These are phyloP conservation scores for Inonotus hispidus DNA, from an alignment of 1,284 basidiomycete species.

Conservation along the genomic window DNA sequence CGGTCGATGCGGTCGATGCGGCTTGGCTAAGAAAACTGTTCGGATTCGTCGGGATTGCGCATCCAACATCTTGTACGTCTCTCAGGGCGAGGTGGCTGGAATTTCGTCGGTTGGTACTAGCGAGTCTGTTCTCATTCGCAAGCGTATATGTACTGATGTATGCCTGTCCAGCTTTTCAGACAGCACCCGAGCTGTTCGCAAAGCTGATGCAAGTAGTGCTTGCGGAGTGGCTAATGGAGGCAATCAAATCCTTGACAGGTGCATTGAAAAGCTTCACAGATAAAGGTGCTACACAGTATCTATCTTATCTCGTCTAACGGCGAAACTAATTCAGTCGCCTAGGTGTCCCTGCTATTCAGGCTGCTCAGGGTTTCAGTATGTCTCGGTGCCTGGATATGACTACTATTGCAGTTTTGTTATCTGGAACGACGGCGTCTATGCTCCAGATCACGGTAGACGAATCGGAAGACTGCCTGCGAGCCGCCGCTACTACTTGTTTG, in stretches of 20 bases:
- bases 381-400: slow-evolving; percentile 3
- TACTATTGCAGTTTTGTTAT: slow-evolving; percentile 7
- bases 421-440: slow-evolving; percentile 6
- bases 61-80: too few relatives aligned
- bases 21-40: too few relatives aligned
- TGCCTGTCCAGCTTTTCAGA: too few relatives aligned
- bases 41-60: too few relatives aligned
- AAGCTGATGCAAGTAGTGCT: neutral
- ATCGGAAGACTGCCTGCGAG: neutral
- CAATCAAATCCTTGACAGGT: neutral
- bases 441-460: neutral
- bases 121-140: too few relatives aligned
- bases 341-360: neutral
- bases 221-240: neutral
- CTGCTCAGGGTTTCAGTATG: neutral
- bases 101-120: too few relatives aligned
- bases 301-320: neutral
- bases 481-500: neutral
- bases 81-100: too few relatives aligned
- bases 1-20: too few relatives aligned
- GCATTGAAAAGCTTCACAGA: neutral
- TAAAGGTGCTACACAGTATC: neutral
- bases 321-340: too few relatives aligned
- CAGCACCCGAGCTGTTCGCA: neutral
- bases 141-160: too few relatives aligned